Evolutionary conservation across 2,329 filamentous ascomycete species (phyloP).

Genomic region (Exophiala sp.): DNA sequence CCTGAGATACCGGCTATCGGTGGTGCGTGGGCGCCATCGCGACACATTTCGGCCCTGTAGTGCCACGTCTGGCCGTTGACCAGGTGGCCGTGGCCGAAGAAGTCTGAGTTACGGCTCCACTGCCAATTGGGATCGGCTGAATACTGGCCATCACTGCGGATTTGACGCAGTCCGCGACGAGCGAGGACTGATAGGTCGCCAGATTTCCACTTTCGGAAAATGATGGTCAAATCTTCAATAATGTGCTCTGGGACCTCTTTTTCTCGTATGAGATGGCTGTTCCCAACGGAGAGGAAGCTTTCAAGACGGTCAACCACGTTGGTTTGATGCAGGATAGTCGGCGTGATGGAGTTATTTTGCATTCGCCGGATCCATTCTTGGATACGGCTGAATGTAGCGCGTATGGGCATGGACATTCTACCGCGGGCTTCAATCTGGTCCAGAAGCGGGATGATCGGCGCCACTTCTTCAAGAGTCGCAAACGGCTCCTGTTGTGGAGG

Average conservation of each 20-base stretch:
- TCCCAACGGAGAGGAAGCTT: constrained; percentile 13
- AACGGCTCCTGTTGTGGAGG: constrained; percentile 8
- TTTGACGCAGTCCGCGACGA: constrained; percentile 13
- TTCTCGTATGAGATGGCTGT: not conserved
- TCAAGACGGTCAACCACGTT: constrained; percentile 6
- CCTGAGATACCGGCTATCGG: constrained; percentile 44
- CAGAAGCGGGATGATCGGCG: constrained; percentile 5
- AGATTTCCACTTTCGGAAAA: constrained; percentile 20
- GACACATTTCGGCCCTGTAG: constrained; percentile 23
- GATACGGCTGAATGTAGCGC: constrained; percentile 3
- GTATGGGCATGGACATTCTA: not conserved
- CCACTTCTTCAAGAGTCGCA: constrained; percentile 1
- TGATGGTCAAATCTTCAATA: constrained; percentile 21
- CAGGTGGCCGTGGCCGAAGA: constrained; percentile 24
- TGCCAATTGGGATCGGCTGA: constrained; percentile 7
- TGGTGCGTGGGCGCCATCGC: constrained; percentile 31
- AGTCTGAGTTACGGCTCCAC: constrained; percentile 4
- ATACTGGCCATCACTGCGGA: not conserved
- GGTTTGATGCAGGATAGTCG: constrained; percentile 7
- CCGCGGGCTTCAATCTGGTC: constrained; percentile 2
- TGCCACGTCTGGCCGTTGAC: constrained; percentile 31
- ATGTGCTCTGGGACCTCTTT: constrained; percentile 13
- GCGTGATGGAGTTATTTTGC: constrained; percentile 12
- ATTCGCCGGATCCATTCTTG: constrained; percentile 13
- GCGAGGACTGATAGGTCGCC: constrained; percentile 20